Conservation (phyloP, 176 grass and related monocot genomes). For the Eragrostis nindensis region DNA sequence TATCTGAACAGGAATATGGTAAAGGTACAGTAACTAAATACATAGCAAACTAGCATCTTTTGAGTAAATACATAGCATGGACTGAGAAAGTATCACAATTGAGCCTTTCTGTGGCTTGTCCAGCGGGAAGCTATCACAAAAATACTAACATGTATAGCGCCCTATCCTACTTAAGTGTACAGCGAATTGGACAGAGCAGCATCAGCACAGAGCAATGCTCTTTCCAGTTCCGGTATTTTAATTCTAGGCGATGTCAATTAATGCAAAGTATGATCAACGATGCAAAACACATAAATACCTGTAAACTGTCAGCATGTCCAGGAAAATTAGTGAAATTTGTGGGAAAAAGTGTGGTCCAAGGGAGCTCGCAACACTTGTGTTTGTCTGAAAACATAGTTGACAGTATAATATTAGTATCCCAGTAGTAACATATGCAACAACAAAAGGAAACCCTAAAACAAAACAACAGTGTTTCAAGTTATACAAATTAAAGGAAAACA, state of each 20-base stretch:
- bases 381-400: conserved; percentile 81
- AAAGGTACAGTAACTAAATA: neutral
- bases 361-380: conserved; percentile 87
- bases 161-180: neutral
- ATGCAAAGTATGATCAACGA: neutral
- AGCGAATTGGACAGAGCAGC: neutral
- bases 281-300: conserved; percentile 53
- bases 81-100: neutral
- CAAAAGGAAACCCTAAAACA: neutral
- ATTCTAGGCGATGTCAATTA: conserved; percentile 21
- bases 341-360: conserved; percentile 96
- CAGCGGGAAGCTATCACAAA: neutral
- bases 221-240: conserved; percentile 2
- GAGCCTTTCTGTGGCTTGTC: neutral
- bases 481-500: neutral
- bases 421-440: conserved; percentile 2
- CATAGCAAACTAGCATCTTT: neutral
- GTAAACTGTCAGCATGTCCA: conserved; percentile 99
- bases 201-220: neutral
- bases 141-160: neutral
- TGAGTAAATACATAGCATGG: conserved; percentile 1
- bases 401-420: conserved; percentile 28
- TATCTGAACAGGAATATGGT: conserved; percentile 31
- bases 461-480: neutral
- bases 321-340: conserved; percentile 92